Base-by-base conservation (phyloP, 805 yeast species). In the Vanderwaltozyma tropicalis region DNA sequence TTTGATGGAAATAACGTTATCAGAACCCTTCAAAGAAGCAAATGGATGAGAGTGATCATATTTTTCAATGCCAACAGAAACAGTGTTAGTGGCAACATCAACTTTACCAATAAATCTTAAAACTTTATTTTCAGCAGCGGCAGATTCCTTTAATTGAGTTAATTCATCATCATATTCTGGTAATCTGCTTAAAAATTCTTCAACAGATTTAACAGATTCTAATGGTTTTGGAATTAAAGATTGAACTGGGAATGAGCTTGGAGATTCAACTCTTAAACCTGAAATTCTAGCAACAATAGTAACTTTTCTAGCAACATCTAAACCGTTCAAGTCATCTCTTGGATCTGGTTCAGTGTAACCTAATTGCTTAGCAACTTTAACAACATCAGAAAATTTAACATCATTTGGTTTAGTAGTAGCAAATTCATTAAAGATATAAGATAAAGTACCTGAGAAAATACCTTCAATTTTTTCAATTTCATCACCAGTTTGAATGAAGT, bases 301-400 rank as follows among this genome's bases (percentile, higher is more conserved):
- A 22, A 92, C 96, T 64, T 92, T 92, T 73, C 99, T 81, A 31
- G 99, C 99, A 43, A 92, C 96, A 58, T 92, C 99, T 59, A 92
- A 72, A 38, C 99, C 99, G 62, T 89, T 92, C 63, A 92, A 75
- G 60, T 92, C 99, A 62, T 92, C 99, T 66, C 99, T 80, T 63
- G 99, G 98, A 62, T 92, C 99, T 35, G 99, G 99, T 66, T 92
- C 98, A 30, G 96, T 89, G 73, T 86, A 92, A 36, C 99, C 99
- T 47, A 86, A 69, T 37, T 78, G 64, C 66, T 89, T 89, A 37
- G 99, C 98, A 34, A 78, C 77, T 45, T 73, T 69, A 41, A 92
- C 97, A 35, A 92, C 79, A 39, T 87, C 95, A 19, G 96, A 86
- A 61, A 88, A 92, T 58, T 81, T 83, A 42, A 76, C 72, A 35